Percentiles rank a stretch among this genome's conserved stretches.
Conservation (phyloP, 805 yeast species). For the Kodamaea laetipori region DNA sequence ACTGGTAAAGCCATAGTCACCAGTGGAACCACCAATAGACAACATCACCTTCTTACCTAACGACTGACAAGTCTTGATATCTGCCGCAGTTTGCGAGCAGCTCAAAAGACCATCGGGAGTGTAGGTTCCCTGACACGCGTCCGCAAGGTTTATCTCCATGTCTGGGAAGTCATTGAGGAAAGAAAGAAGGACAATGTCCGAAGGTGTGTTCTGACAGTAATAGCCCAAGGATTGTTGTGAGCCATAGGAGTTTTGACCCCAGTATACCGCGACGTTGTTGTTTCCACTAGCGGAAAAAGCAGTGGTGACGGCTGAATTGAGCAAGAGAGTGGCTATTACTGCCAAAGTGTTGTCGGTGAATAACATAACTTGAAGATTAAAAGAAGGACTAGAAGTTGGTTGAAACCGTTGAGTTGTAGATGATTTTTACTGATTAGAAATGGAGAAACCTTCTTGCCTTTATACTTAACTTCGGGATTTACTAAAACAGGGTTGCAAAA, state of each 20-base stretch:
- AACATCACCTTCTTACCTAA: constrained; percentile 77
- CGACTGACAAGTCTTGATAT: constrained; percentile 73
- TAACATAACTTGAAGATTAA: constrained; percentile 7
- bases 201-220: constrained; percentile 17
- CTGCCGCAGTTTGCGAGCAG: constrained; percentile 47
- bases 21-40: constrained; percentile 61
- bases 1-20: constrained; percentile 41
- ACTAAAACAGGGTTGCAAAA: no score
- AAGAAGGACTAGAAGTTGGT: constrained; percentile 6
- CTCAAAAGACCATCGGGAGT: constrained; percentile 17
- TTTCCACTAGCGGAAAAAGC: constrained; percentile 15
- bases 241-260: constrained; percentile 22
- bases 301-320: constrained; percentile 12
- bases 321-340: constrained; percentile 10
- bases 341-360: constrained; percentile 10
- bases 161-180: constrained; percentile 17
- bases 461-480: no score
- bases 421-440: no score
- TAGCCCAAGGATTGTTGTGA: constrained; percentile 15
- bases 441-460: no score
- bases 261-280: constrained; percentile 20
- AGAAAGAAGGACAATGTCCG: constrained; percentile 19
- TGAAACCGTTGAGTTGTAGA: no score
- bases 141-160: constrained; percentile 18
- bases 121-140: constrained; percentile 18